Evolutionary conservation across 257 asterid genomes (phyloP).

Genomic region (Solanum bulbocastanum): DNA sequence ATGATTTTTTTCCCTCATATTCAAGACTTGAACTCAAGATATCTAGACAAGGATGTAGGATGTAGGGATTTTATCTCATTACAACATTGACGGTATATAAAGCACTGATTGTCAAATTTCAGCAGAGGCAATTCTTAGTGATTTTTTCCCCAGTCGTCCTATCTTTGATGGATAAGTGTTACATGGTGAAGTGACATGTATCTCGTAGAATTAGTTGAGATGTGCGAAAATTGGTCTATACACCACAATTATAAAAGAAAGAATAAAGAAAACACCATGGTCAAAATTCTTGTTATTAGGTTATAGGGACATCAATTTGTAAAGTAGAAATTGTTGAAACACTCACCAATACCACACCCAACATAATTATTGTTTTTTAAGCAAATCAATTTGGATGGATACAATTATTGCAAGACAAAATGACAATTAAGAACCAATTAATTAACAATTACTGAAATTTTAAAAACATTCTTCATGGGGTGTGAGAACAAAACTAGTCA

Average conservation of each 20-base stretch:
- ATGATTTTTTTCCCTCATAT: not conserved
- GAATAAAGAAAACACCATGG: not conserved
- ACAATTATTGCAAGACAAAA: not conserved
- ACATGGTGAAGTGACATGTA: not conserved
- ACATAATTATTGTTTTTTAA: not conserved
- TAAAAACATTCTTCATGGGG: not conserved
- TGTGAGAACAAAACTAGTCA: not conserved
- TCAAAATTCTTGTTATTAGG: not conserved
- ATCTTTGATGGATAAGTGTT: not conserved
- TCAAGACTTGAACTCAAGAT: not conserved
- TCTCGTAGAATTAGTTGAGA: not conserved
- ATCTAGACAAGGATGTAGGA: rapidly evolving
- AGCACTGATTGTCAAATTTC: not conserved
- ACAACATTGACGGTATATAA: not conserved
- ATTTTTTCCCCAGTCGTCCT: not conserved
- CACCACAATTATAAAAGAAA: not conserved
- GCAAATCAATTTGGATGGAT: not conserved
- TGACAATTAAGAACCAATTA: not conserved
- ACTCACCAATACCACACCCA: not conserved
- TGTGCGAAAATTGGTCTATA: rapidly evolving
- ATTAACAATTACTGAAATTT: not conserved
- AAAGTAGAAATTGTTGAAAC: not conserved
- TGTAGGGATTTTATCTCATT: not conserved
- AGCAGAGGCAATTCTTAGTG: not conserved
- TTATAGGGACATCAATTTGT: not conserved